Evolutionary conservation across 768 basidiomycete genomes (phyloP).

Genomic region (Aureoboletus auriporus): DNA sequence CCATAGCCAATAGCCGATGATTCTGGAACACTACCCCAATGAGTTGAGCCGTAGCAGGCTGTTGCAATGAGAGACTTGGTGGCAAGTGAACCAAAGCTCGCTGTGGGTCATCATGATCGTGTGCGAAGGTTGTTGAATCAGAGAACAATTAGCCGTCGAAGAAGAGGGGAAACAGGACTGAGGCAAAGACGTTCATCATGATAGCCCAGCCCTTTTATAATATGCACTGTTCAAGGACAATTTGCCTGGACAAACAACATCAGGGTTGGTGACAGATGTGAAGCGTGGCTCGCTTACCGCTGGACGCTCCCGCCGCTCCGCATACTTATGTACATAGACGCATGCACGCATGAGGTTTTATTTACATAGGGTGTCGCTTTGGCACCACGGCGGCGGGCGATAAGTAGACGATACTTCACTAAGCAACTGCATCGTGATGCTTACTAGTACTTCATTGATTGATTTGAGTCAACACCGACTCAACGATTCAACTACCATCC

Average conservation of each 20-base stretch:
- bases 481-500: no score
- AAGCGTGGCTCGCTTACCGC: not conserved
- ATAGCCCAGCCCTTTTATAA: constrained; percentile 7
- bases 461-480: no score
- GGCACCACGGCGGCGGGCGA: no score
- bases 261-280: constrained; percentile 3
- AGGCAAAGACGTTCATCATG: not conserved
- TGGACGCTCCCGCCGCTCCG: no score
- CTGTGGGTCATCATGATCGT: constrained; percentile 23
- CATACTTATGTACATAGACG: no score
- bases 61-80: constrained; percentile 41
- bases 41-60: constrained; percentile 42
- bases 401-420: no score
- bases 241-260: not conserved
- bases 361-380: no score
- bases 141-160: constrained; percentile 1
- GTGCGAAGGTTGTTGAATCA: constrained; percentile 1
- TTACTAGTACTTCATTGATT: no score
- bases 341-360: no score
- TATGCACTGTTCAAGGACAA: not conserved
- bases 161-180: not conserved
- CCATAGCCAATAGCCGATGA: constrained; percentile 39
- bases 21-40: constrained; percentile 42
- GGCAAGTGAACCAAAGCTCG: constrained; percentile 48
- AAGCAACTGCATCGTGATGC: no score